Evolutionary conservation across 2,329 filamentous ascomycete genomes (phyloP), one percentile per base, ranked within the genome.

Genomic region (Talaromyces atroroseus): DNA sequence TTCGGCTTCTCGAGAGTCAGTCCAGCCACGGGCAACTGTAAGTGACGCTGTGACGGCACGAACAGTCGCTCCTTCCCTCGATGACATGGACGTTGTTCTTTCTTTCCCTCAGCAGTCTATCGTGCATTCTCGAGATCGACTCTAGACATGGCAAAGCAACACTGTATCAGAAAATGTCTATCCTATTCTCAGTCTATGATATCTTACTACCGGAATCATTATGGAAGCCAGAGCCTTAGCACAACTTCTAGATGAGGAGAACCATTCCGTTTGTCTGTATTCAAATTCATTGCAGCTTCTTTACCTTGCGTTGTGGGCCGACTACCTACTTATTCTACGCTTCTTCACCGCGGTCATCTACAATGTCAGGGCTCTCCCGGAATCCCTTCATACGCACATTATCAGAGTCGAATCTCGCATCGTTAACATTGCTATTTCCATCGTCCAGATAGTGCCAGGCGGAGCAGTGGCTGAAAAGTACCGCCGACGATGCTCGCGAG

Each of bases 291-390:
- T 20, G 12, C 47, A 44, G 40, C 56, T 58, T 7, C n/a, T 58
- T n/a, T 21, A 36, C 21, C 51, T 58, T 34, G 14, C 23, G 18
- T 32, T 44, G 4, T 58, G 50, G 50, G 24, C 40, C 12, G 6
- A 26, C 23, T 58, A 54, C 40, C 42, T 58, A 21, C 38, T 58
- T 14, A 36, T 58, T 23, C 21, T 58, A 38, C 56, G 51, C 10
- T 16, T 48, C 40, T 38, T 58, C 3, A 4, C 14, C 24, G 23
- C 40, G 16, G 14, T 54, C 2, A 44, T 44, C 5, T 11, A n/a
- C 6, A 21, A 12, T 14, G 23, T 58, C 40, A 21, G 24, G 16
- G 8, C 38, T 16, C 14, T 36, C 14, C 56, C 56, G 6, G 2
- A 24, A 24, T 54, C 50, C 16, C 20, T 58, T 3, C 32, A 46